Evolutionary conservation across 2,329 filamentous ascomycete species (phyloP), one percentile per base, ranked within the genome.

Genomic region (Hortaea sp.): DNA sequence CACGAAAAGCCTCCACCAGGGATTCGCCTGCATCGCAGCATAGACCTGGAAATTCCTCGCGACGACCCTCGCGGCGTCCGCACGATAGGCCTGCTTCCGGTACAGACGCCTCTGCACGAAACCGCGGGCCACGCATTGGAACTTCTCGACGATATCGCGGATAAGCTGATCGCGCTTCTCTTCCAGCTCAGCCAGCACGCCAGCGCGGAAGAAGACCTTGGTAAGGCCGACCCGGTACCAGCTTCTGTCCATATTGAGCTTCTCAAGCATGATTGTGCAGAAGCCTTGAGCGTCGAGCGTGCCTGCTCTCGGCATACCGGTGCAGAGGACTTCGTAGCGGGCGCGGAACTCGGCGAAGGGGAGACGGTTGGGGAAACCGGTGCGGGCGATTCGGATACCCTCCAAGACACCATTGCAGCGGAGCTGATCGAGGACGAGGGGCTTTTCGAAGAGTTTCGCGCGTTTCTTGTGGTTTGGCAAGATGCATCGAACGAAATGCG

Each of bases 351-450:
- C 94, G 2, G 85, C 78, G 63, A 98, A 98, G 0, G 86, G 78
- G 30, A 98, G 74, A 55, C 92, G 78, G 63, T 98, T 98, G 43
- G 92, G 92, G 64, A 98, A 98, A 27, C 92, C 92, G 5, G 94
- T 98, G 40, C 92, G 81, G 27, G 92, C 92, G 65, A 98, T 98
- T 50, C 92, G 81, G 60, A 98, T 98, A 51, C 92, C 92, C 69
- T 98, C 92, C n/a, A 98, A 75, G 2, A 98, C 92, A 84, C 92
- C 92, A 63, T 98, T 98, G 69, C 92, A 98, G 44, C 92, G 82
- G n/a, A 98, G 72, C 64, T 98, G 94, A 60, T 98, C 92, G 5
- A 98, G 76, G 1, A 98, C 94, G n/a, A 98, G 78, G 2, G 88
- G 79, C 3, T 86, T 87, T 61, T 85, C 86, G 66, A 97, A 88